These are phyloP conservation scores for Kwoniella botswanensis DNA, from an alignment of 768 basidiomycete genomes.

Conservation along the genomic window DNA sequence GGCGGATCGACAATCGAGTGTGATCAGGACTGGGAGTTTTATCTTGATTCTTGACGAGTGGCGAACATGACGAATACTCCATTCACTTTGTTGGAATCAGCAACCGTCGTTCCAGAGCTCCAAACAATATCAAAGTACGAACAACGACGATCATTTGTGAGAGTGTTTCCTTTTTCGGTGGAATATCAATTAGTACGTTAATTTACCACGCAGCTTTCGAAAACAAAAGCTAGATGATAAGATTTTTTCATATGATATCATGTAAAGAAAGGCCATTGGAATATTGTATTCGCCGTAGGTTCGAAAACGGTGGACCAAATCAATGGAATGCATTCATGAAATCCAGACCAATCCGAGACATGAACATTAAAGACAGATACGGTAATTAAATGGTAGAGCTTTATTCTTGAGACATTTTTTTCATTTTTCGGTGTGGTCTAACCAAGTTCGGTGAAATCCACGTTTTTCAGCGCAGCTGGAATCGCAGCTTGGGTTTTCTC, in stretches of 20 bases:
- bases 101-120: too few species aligned
- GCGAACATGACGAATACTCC: too few species aligned
- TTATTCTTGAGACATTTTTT: slow-evolving; percentile 8
- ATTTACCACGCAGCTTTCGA: neutral
- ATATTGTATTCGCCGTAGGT: neutral
- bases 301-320: neutral
- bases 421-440: neutral
- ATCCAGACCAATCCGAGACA: slow-evolving; percentile 11
- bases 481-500: neutral
- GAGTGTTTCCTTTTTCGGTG: neutral
- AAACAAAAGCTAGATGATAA: neutral
- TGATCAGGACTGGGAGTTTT: too few species aligned
- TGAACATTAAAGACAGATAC: neutral
- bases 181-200: neutral
- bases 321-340: neutral
- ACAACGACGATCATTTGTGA: too few species aligned
- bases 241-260: too few species aligned
- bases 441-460: slow-evolving; percentile 5
- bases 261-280: too few species aligned
- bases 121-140: too few species aligned
- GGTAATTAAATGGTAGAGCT: slow-evolving; percentile 1
- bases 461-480: neutral
- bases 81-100: too few species aligned
- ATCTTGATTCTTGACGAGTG: too few species aligned
- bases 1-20: too few species aligned